Base-by-base conservation (phyloP, 208 protist genomes). In the Crithidia bombi region DNA sequence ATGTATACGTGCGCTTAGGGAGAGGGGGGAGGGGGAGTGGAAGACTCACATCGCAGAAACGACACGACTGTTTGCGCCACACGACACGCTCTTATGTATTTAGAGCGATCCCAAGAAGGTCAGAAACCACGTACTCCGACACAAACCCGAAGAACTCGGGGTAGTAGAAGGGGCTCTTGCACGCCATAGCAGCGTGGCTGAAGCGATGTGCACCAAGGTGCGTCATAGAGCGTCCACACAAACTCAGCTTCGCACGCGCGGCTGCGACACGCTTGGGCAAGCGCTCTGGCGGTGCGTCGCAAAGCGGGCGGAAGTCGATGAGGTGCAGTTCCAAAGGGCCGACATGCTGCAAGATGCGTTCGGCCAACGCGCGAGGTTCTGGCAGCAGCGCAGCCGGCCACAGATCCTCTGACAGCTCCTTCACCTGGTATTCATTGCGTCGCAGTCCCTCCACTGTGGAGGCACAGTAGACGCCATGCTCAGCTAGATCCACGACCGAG, bases 331-430 rank as follows among this genome's bases (percentile, higher is more conserved):
- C 80, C 38, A 85, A 49, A 3, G 83, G 71, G 0, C 64, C 67
- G 0, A 79, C 77, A n/a, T 17, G 2, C 2, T 23, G 5, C 39
- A 86, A 36, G 19, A 89, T 78, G 32, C 44, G 72, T 32, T 49
- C 52, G 15, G 80, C 83, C 47, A 82, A 12, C 10, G 35, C 76
- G 21, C 80, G 76, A 50, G 83, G 77, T 26, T 65, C 39, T 0
- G 69, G 70, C 12, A 89, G 73, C 15, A 82, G 33, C 5, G 21
- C 65, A 3, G 21, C 21, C 23, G 83, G 83, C 80, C 83, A 89
- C 58, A 69, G 58, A 10, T 61, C 62, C 14, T 41, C 32, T 0
- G 55, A 61, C 2, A 79, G 12, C 26, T 59, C 19, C 6, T 3
- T 25, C 28, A 73, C 33, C 33, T 35, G 4, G 19, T 63, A 56